Base-by-base conservation (phyloP, 1,284 basidiomycete genomes). In the Tylopilus orsonianus region DNA sequence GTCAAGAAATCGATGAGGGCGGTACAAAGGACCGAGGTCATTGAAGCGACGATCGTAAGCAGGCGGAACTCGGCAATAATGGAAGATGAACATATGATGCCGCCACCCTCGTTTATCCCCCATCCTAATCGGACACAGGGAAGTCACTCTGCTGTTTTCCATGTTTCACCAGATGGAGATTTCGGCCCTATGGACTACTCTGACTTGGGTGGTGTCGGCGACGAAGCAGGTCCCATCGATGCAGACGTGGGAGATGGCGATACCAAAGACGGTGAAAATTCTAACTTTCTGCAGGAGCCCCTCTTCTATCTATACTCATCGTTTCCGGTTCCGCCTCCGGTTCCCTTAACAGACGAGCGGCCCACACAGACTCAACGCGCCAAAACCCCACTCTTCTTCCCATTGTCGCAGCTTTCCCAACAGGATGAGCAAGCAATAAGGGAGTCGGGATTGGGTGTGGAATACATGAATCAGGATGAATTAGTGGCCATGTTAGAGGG, bases 391-490 rank as follows among this genome's bases (percentile, higher is more conserved):
- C 73, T 88, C 44, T 87, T 89, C 62, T 68, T 85, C 33, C 84
- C 83, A 13, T 60, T 64, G 9, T 80, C 81, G 20, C 85, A 87
- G 59, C 70, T 83, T 38, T 82, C 83, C 10, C 70, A 71, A 23
- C 73, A 71, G 30, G 75, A 79, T 33, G 69, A 75, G 53, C 74
- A 73, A 46, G 69, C 71, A 8, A 71, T 86, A 29, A 72, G 72
- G 41, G 73, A 74, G 30, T 80, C 81, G 4, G 85, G 84, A 7
- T 65, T 87, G 16, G 84, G 81, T 2, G 72, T 83, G 29, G 84
- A 85, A 56, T 59, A 74, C 51, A 85, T 88, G 83, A 70, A 75
- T 50, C 72, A 66, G n/a, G 74, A 80, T 16, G 83, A 86, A 59
- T 67, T 88, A 37, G 72, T 70, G 24, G 78, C 75, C 19, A 77